These are phyloP conservation scores for Marasmius fiardii DNA, from an alignment of 1,284 basidiomycete genomes.

Conservation along the genomic window DNA sequence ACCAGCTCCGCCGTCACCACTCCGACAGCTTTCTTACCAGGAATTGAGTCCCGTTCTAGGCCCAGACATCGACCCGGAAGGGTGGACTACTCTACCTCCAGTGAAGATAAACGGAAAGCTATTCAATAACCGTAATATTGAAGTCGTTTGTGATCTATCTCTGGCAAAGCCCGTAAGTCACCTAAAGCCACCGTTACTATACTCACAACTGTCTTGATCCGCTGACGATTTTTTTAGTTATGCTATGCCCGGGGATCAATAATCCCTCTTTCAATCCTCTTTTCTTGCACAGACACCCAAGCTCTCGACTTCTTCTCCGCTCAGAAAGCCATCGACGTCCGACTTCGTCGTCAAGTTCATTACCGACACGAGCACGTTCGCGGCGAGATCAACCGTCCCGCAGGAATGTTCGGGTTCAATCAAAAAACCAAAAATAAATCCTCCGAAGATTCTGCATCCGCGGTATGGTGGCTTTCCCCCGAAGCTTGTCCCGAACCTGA, in stretches of 20 bases:
- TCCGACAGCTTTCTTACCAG: constrained; percentile 33
- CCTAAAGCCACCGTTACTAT: not conserved
- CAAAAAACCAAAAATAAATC: constrained; percentile 3
- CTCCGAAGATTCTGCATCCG: constrained; percentile 23
- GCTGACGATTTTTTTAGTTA: constrained; percentile 21
- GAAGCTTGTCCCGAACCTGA: constrained; percentile 8
- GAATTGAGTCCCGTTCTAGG: constrained; percentile 24
- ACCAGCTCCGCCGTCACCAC: constrained; percentile 29
- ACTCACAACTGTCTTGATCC: not conserved
- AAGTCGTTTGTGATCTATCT: constrained; percentile 31
- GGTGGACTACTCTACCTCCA: constrained; percentile 31
- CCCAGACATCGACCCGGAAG: constrained; percentile 32
- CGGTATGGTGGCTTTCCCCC: constrained; percentile 35
- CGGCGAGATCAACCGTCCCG: constrained; percentile 4
- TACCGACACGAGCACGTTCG: constrained; percentile 19
- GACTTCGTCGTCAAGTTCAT: constrained; percentile 29
- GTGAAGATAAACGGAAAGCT: constrained; percentile 28
- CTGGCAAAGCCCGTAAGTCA: constrained; percentile 32
- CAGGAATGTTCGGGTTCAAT: not conserved
- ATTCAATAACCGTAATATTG: constrained; percentile 25
- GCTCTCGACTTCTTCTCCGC: constrained; percentile 31
- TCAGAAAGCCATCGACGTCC: constrained; percentile 26
- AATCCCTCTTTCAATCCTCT: constrained; percentile 31
- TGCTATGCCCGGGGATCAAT: constrained; percentile 38
- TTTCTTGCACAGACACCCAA: constrained; percentile 28